phyloP scores from a whole-genome alignment of 371 early-diverging fungal genomes.

The Mortierella sp. region DNA sequence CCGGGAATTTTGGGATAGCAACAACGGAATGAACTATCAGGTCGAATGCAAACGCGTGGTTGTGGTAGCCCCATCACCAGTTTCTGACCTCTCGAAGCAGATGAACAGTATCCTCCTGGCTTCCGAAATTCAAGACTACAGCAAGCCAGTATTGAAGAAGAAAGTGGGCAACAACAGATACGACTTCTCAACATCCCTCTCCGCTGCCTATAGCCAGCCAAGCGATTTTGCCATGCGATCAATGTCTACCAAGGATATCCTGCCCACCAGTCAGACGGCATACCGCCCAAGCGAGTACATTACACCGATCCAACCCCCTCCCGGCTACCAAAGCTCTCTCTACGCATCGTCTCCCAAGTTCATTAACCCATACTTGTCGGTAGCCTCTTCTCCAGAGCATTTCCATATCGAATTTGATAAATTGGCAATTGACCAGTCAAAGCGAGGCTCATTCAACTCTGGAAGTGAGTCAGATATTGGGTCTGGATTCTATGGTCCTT shows the following conservation, averaged over 20 bases:
- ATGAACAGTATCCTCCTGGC: constrained; percentile 41
- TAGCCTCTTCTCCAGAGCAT: constrained; percentile 51
- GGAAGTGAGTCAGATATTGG: constrained; percentile 18
- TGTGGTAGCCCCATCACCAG: constrained; percentile 11
- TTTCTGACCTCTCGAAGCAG: constrained; percentile 43
- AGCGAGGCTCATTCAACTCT: constrained; percentile 15
- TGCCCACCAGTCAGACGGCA: constrained; percentile 27
- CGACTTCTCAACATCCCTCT: constrained; percentile 55
- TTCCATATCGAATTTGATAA: constrained; percentile 45
- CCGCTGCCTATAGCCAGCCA: constrained; percentile 38
- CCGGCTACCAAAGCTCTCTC: constrained; percentile 49
- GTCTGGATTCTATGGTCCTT: constrained; percentile 17
- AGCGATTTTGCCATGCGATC: constrained; percentile 1
- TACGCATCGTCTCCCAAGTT: constrained; percentile 56
- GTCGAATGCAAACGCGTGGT: constrained; percentile 59
- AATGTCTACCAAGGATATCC: constrained; percentile 10
- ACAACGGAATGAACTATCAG: constrained; percentile 80
- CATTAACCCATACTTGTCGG: constrained; percentile 29
- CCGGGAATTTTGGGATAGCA: constrained; percentile 88
- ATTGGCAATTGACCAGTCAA: constrained; percentile 23
- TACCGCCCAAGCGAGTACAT: constrained; percentile 56
- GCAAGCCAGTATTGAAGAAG: constrained; percentile 42
- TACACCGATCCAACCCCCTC: constrained; percentile 44
- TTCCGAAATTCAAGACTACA: constrained; percentile 33
- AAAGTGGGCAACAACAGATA: constrained; percentile 30